Percentiles rank a stretch among this genome's conserved stretches.
phyloP scores from a whole-genome alignment of 768 basidiomycete species.

The Calvatia gigantea region DNA sequence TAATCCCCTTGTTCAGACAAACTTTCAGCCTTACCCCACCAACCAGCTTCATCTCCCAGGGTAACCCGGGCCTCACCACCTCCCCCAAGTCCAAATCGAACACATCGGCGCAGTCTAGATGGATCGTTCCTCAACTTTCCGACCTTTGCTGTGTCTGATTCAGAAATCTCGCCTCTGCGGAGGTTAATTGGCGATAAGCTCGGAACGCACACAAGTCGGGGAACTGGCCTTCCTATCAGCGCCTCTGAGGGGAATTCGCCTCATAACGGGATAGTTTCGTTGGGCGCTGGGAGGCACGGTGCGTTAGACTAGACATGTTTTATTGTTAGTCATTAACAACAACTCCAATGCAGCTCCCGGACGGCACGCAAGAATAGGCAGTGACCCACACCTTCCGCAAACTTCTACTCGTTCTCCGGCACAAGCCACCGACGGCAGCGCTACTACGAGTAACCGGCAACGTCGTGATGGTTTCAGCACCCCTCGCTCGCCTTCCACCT shows the following conservation, averaged over 20 bases:
- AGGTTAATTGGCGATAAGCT: constrained; percentile 6
- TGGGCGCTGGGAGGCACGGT: background rate
- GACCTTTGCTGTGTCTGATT: constrained; percentile 1
- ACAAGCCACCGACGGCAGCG: constrained; percentile 3
- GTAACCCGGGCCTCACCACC: background rate
- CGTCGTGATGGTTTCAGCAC: background rate
- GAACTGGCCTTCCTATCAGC: background rate
- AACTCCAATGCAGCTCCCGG: background rate
- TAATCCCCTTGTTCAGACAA: background rate
- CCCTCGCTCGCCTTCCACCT: constrained; percentile 4
- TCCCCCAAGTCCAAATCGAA: background rate
- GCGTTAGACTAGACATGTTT: background rate
- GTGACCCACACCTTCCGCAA: constrained; percentile 2
- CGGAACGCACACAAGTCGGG: background rate
- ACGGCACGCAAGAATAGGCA: background rate
- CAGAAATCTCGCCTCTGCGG: constrained; percentile 4
- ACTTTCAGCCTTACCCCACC: background rate
- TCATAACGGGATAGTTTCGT: background rate
- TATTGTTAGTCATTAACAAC: too few species aligned
- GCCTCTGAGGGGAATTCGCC: constrained; percentile 10
- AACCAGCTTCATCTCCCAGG: background rate
- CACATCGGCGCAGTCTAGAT: constrained; percentile 1
- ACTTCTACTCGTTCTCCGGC: background rate
- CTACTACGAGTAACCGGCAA: background rate
- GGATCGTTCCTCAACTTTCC: constrained; percentile 7